phyloP scores from a whole-genome alignment of 805 yeast genomes.

The Kodamaea restingae region DNA sequence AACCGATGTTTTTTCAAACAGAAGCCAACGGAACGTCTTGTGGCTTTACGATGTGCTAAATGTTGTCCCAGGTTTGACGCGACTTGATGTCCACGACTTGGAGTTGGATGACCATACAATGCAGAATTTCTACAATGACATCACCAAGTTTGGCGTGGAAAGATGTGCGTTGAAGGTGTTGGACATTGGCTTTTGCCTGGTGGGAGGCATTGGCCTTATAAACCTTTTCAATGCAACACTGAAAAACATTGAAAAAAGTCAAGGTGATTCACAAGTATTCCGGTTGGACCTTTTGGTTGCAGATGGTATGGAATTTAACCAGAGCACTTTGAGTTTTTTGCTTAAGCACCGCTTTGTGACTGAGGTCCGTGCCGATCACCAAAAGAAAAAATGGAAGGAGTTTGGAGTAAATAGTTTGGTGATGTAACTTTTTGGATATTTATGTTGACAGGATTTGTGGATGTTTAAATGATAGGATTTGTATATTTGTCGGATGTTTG shows the following conservation, averaged over 20 bases:
- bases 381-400: conserved; percentile 27
- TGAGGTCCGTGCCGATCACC: conserved; percentile 21
- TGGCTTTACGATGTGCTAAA: conserved; percentile 18
- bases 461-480: no score
- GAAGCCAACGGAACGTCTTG: conserved; percentile 4
- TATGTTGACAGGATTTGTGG: no score
- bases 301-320: conserved; percentile 33
- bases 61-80: conserved; percentile 17
- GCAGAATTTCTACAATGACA: conserved; percentile 26
- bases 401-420: conserved; percentile 34
- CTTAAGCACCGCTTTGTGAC: conserved; percentile 16
- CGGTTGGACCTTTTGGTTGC: conserved; percentile 21
- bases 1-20: conserved; percentile 10
- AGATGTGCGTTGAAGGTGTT: conserved; percentile 19
- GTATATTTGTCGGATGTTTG: no score
- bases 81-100: conserved; percentile 29
- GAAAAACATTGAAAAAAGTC: conserved; percentile 1
- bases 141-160: conserved; percentile 16
- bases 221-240: conserved; percentile 20
- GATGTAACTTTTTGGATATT: no score
- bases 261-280: conserved; percentile 7
- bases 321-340: conserved; percentile 23
- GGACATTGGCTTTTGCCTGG: conserved; percentile 36
- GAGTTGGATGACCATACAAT: conserved; percentile 35
- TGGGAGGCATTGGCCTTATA: conserved; percentile 39